Evolutionary conservation across 225 moss, liverwort and hornwort species (phyloP).

Genomic region (Polytrichum commune): DNA sequence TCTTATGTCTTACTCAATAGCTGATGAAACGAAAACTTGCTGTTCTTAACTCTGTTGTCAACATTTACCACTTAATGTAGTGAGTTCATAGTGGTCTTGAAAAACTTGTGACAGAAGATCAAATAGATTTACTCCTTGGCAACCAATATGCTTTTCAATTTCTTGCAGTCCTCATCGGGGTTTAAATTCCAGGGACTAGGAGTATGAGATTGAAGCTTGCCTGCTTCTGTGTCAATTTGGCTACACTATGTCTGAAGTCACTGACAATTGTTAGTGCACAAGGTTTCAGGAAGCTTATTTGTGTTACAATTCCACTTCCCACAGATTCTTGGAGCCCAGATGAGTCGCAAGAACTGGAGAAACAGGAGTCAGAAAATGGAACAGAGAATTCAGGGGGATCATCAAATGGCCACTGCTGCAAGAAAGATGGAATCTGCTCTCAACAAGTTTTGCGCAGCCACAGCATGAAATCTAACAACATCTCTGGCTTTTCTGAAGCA

Average conservation of each 20-base stretch:
- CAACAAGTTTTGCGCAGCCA: slow-evolving; percentile 78
- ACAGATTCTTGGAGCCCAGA: slow-evolving; percentile 40
- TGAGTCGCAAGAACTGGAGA: slow-evolving; percentile 39
- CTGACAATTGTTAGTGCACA: too few relatives aligned
- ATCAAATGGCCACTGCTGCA: slow-evolving; percentile 63
- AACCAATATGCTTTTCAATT: too few relatives aligned
- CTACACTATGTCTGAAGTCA: too few relatives aligned
- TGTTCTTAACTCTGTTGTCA: too few relatives aligned
- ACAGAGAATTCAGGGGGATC: slow-evolving; percentile 49
- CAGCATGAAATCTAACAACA: slow-evolving; percentile 32
- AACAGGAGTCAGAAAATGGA: slow-evolving; percentile 35
- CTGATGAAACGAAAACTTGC: too few relatives aligned
- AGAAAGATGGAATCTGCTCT: slow-evolving; percentile 72
- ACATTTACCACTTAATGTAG: too few relatives aligned
- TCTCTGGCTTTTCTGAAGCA: slow-evolving; percentile 35
- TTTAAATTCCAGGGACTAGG: neutral
- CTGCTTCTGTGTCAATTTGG: neutral
- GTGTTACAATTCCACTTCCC: slow-evolving; percentile 7
- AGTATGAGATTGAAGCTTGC: slow-evolving; percentile 3
- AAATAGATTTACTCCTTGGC: too few relatives aligned
- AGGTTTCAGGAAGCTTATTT: neutral
- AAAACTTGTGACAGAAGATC: too few relatives aligned
- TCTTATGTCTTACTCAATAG: too few relatives aligned
- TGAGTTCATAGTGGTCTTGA: too few relatives aligned
- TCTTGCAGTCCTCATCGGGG: neutral